These are phyloP conservation scores for Acer negundo DNA, from an alignment of 345 rosid species.

Conservation along the genomic window DNA sequence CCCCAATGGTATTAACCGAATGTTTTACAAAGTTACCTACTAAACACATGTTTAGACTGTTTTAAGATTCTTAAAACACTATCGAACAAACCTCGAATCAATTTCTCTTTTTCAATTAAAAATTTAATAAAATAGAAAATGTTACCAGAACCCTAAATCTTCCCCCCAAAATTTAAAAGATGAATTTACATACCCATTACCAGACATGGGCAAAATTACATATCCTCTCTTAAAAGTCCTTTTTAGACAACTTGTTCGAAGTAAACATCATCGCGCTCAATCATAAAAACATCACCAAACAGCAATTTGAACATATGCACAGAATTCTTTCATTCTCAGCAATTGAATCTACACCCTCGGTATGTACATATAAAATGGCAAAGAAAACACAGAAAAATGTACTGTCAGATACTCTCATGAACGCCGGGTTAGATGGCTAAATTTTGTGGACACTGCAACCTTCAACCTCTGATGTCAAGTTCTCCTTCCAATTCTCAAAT, in stretches of 20 bases:
- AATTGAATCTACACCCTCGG: neutral
- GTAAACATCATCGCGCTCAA: neutral
- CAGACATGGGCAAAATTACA: neutral
- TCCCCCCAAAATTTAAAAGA: too few relatives aligned
- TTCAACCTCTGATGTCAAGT: constrained; percentile 65
- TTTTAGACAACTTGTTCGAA: neutral
- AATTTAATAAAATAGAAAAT: too few relatives aligned
- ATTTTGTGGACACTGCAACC: constrained; percentile 73
- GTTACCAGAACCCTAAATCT: too few relatives aligned
- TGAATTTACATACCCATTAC: neutral
- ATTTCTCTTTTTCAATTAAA: too few relatives aligned
- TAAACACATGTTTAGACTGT: too few relatives aligned
- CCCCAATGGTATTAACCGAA: too few relatives aligned
- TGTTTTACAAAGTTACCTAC: too few relatives aligned
- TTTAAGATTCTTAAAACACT: too few relatives aligned
- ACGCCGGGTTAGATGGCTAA: constrained; percentile 25
- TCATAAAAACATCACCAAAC: neutral
- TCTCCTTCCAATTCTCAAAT: constrained; percentile 82
- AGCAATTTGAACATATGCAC: neutral
- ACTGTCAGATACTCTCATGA: neutral
- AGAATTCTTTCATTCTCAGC: neutral
- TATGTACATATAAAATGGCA: neutral
- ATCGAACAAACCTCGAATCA: too few relatives aligned
- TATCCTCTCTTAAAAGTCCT: neutral
- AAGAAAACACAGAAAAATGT: neutral